Evolutionary conservation across 108 stramenopile genomes (phyloP), one percentile per base, ranked within the genome.

Genomic region (Stephanodiscus triporus): DNA sequence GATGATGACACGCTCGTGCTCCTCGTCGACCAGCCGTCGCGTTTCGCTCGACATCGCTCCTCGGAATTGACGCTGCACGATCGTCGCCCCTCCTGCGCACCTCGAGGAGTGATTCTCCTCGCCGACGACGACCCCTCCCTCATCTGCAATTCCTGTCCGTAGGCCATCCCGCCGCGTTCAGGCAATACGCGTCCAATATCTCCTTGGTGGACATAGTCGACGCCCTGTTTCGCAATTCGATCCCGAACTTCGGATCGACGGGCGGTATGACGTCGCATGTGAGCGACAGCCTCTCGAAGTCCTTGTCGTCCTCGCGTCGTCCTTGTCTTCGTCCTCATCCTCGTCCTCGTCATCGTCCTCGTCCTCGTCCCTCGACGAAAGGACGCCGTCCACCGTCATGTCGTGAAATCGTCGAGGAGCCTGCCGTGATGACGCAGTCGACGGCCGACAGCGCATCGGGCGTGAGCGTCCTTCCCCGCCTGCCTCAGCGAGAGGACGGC

Each of bases 241-340:
- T 73, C 0, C 81, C 87, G 71, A 89, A 90, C 65, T 88, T 89
- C 29, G 84, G 66, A 70, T 94, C 89, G 17, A 94, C 81, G 7
- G 93, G 93, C 34, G 93, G 93, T 19, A 91, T 55, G 26, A 84
- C 80, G 72, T 94, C 89, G 49, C 88, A 63, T 19, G 80, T 84
- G 7, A 94, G 59, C 11, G 36, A 64, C 17, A 87, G 64, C 57
- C 72, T 77, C 56, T 24, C 48, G 11, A 61, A 49, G n/a, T 67
- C 68, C 8, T 77, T 66, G 42, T 75, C 81, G 5, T 80, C 84
- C 8, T 84, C 88, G 23, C 84, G 13, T 84, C 88, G 23, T 75
- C 76, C 5, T 85, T 84, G 3, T 87, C 88, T 24, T 87, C 85
- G 23, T 85, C 84, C 0, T 83, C 86, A 6, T 88, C 87, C 5